phyloP scores from a whole-genome alignment of 768 basidiomycete genomes.

The Naganishia vaughanmartiniae region DNA sequence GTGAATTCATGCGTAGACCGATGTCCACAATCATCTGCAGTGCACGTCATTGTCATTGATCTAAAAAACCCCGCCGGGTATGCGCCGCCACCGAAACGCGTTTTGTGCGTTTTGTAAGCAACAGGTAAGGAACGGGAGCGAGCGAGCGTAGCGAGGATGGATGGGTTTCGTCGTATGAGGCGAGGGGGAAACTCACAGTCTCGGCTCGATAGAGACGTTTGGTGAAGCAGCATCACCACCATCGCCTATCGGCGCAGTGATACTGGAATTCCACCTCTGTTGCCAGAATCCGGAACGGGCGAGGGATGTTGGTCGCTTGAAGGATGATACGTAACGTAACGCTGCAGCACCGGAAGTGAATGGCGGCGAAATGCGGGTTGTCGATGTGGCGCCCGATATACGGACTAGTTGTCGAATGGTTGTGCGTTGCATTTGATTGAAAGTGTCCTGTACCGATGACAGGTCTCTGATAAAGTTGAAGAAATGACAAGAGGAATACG shows the following conservation, averaged over 20 bases:
- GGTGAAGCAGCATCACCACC: background rate
- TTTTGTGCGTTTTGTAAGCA: too few species aligned
- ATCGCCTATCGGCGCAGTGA: background rate
- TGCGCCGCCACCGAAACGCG: too few species aligned
- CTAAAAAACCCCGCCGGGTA: too few species aligned
- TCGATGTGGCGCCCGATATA: background rate
- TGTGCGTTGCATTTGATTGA: slow-evolving; percentile 1
- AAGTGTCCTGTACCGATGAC: background rate
- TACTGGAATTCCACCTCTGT: slow-evolving; percentile 16
- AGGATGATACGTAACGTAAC: background rate
- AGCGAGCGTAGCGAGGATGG: too few species aligned
- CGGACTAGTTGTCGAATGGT: background rate
- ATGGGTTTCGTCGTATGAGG: background rate
- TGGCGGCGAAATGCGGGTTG: background rate
- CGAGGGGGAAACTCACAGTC: background rate
- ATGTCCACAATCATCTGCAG: slow-evolving; percentile 59
- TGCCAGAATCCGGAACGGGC: background rate
- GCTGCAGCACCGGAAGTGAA: background rate
- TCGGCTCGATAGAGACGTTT: slow-evolving; percentile 8
- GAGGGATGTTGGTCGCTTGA: background rate
- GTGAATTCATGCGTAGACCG: slow-evolving; percentile 87
- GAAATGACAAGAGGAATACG: background rate
- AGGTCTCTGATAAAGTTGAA: background rate
- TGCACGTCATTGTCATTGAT: slow-evolving; percentile 51
- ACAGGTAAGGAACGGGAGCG: too few species aligned